Base-by-base conservation (phyloP, 441 rosid species). In the Pelargonium myrrhifolium region DNA sequence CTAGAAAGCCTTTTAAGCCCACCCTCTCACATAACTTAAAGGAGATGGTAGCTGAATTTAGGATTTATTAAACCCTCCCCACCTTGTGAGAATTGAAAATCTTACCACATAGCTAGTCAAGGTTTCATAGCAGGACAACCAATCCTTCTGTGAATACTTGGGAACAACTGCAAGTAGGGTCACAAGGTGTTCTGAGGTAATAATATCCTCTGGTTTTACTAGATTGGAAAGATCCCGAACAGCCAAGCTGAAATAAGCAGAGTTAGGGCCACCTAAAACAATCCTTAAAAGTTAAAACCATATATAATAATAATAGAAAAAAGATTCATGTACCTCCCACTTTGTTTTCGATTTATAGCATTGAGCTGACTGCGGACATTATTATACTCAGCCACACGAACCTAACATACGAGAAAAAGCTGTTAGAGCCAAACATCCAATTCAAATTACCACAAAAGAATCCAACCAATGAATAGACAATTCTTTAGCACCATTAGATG, bases 101-200 rank as follows among this genome's bases (percentile, higher is more conserved):
- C 81, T 82, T 87, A 95, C 99, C 92, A 95, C 99, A 79, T 89
- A 95, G 67, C 68, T 81, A 49, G 98, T 87, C 83, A 95, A 81
- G 35, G 92, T 90, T 80, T 95, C 99, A 62, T 95, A 95, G 77
- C 82, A 85, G 49, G 91, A 86, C 73, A 92, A 71, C 99, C 99
- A 95, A 65, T 95, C 97, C 80, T 95, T 95, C 78, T 95, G 95
- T 2, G 99, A 92, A 74, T 95, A 95, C 80, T 90, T 89, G 69
- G 99, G 88, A 74, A 92, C 83, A 78, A 92, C 51, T 55, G 95
- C 95, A 31, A 92, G 92, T 60, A 95, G 98, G 70, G 98, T 92
- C 60, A 75, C 80, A 2, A 92, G 86, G 78, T 95, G 88, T 74
- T 95, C 99, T 47, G 99, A 92, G 37, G 73, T 64, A 53, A 95